Base-by-base conservation (phyloP, 225 moss, liverwort and hornwort genomes). In the Thuidium tamariscinum region DNA sequence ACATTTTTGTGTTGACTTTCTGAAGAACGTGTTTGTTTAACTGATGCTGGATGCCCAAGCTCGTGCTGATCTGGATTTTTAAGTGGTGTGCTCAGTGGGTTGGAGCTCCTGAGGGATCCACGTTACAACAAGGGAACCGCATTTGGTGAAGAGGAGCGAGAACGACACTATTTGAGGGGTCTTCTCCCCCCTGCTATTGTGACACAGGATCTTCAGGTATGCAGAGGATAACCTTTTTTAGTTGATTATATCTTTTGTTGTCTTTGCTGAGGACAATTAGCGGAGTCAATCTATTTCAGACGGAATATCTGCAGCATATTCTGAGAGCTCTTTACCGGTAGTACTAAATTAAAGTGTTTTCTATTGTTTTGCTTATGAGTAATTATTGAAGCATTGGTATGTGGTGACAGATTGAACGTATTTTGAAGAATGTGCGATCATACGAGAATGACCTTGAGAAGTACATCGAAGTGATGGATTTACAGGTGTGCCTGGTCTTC, bases 81-180 rank as follows among this genome's bases (percentile, higher is more conserved):
- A 14, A 39, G 5, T 81, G 41, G 42, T 65, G 30, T 70, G 51
- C 34, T 59, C 91, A 96, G 96, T 93, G 96, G 96, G 72, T 89
- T 93, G 84, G 96, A 95, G 90, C 87, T 96, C 46, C 89, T 96
- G 42, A 93, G 96, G 81, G 95, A 96, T 83, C 96, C 96, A 26
- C 94, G 95, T 68, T 96, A 93, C 85, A 96, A 96, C 86, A 96
- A 96, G 66, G 96, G 96, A 27, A 92, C 93, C 86, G 95, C 96
- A 26, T 96, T 96, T 42, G 82, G 88, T 51, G 93, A 93, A 19
- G 77, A 90, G 74, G 96, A 96, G 84, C 94, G 96, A 63, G 89
- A 93, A 73, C 82, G 91, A 48, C 96, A 96, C 74, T 96, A 96
- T 86, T 90, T 96, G 91, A 92, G 93, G 86, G 96, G 96, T 34